Evolutionary conservation across 2,329 filamentous ascomycete genomes (phyloP).

Genomic region (Gliomastix tumulicola): DNA sequence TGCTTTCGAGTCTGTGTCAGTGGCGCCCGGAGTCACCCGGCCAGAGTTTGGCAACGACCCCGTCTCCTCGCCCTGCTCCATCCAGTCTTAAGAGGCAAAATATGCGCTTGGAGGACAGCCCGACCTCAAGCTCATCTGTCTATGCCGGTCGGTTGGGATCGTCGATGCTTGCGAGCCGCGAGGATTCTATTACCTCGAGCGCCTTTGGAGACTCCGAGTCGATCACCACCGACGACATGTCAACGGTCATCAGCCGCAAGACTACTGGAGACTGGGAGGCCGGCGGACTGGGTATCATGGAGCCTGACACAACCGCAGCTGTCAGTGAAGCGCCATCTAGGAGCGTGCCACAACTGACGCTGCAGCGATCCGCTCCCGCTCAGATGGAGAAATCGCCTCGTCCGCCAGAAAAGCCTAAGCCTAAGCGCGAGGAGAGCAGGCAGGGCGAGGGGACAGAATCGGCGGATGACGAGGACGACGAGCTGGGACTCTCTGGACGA

Average conservation of each 20-base stretch:
- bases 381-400: constrained; percentile 48
- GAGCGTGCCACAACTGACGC: constrained; percentile 46
- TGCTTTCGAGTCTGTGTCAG: constrained; percentile 79
- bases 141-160: constrained; percentile 65
- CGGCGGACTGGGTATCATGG: constrained; percentile 70
- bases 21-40: constrained; percentile 72
- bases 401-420: constrained; percentile 66
- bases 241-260: constrained; percentile 68
- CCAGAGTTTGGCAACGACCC: constrained; percentile 19
- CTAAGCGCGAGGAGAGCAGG: constrained; percentile 69
- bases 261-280: constrained; percentile 73
- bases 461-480: constrained; percentile 92
- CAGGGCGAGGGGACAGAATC: constrained; percentile 72
- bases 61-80: constrained; percentile 33
- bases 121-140: constrained; percentile 68
- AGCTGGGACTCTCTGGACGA: constrained; percentile 51
- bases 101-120: constrained; percentile 67
- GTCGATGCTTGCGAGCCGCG: constrained; percentile 74
- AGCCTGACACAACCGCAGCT: constrained; percentile 37
- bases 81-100: constrained; percentile 61
- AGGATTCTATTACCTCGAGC: constrained; percentile 83
- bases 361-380: constrained; percentile 58
- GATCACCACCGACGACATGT: constrained; percentile 68
- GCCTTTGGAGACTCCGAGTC: constrained; percentile 83
- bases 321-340: constrained; percentile 18